A percentile compares a stretch with the other conserved stretches of the same genome.
phyloP scores from a whole-genome alignment of 192 early-diverging fungal species.

The Obelidium mucronatum region DNA sequence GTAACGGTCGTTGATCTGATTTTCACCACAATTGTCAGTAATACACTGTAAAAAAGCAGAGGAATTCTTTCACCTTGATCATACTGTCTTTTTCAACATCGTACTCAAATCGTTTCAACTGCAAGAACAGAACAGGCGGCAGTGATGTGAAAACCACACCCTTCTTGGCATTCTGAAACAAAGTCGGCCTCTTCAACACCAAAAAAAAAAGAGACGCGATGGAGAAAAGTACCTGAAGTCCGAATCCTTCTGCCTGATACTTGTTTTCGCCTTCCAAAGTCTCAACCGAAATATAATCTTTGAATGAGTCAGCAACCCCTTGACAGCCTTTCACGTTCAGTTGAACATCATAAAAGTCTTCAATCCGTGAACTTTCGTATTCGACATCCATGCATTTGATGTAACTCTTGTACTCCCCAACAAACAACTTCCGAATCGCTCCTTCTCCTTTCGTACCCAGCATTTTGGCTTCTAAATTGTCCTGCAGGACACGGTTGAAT shows the following conservation, averaged over 20 bases:
- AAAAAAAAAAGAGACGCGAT: background rate
- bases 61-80: constrained; percentile 73
- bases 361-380: constrained; percentile 92
- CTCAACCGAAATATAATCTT: constrained; percentile 89
- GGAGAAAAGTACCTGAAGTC: constrained; percentile 40
- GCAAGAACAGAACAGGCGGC: constrained; percentile 94
- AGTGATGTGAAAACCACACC: constrained; percentile 93
- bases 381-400: constrained; percentile 95
- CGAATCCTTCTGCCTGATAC: constrained; percentile 93
- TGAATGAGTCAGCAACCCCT: constrained; percentile 87
- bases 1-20: constrained; percentile 92
- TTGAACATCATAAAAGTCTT: constrained; percentile 96
- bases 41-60: background rate
- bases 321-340: constrained; percentile 96
- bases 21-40: constrained; percentile 5
- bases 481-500: constrained; percentile 96
- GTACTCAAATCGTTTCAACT: constrained; percentile 98
- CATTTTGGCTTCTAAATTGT: constrained; percentile 98
- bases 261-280: constrained; percentile 96
- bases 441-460: constrained; percentile 94
- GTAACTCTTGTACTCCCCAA: constrained; percentile 97
- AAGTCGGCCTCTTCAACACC: too few relatives aligned
- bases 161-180: constrained; percentile 93
- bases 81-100: constrained; percentile 87
- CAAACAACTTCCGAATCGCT: constrained; percentile 90